Conservation (phyloP, 2,329 filamentous ascomycete genomes). For the Botryosphaeria dothidea region DNA sequence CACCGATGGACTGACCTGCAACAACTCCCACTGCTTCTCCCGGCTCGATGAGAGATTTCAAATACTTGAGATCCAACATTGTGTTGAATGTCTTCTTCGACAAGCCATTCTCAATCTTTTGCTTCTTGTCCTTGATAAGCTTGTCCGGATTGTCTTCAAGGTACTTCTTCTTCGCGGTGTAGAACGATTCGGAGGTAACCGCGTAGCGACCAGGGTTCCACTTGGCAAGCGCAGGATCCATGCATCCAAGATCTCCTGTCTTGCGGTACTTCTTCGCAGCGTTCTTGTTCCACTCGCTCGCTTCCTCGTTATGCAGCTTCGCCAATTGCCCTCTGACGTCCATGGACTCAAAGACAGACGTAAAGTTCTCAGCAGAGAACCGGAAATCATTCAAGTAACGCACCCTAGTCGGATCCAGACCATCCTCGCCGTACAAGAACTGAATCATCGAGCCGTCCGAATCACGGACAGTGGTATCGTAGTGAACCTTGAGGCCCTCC, state of each 20-base stretch:
- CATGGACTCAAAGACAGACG: conserved; percentile 76
- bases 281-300: conserved; percentile 61
- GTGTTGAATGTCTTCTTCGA: conserved; percentile 76
- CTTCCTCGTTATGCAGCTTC: conserved; percentile 66
- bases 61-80: conserved; percentile 87
- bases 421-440: conserved; percentile 96
- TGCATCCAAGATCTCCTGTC: conserved; percentile 64
- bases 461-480: conserved; percentile 92
- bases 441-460: conserved; percentile 91
- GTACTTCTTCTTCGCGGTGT: conserved; percentile 70
- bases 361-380: conserved; percentile 84
- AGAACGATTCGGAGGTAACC: conserved; percentile 87
- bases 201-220: conserved; percentile 79
- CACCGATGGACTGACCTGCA: conserved; percentile 92
- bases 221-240: conserved; percentile 73
- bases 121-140: conserved; percentile 62
- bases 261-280: conserved; percentile 80
- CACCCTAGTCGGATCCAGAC: conserved; percentile 90
- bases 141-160: conserved; percentile 71
- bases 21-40: conserved; percentile 97
- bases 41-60: conserved; percentile 87
- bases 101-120: conserved; percentile 44
- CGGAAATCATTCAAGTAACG: conserved; percentile 88
- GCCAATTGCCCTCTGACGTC: conserved; percentile 61
- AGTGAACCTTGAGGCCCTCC: conserved; percentile 89